These are phyloP conservation scores for Arthrocladium fulminans DNA, from an alignment of 2,329 filamentous ascomycete species.

Conservation along the genomic window DNA sequence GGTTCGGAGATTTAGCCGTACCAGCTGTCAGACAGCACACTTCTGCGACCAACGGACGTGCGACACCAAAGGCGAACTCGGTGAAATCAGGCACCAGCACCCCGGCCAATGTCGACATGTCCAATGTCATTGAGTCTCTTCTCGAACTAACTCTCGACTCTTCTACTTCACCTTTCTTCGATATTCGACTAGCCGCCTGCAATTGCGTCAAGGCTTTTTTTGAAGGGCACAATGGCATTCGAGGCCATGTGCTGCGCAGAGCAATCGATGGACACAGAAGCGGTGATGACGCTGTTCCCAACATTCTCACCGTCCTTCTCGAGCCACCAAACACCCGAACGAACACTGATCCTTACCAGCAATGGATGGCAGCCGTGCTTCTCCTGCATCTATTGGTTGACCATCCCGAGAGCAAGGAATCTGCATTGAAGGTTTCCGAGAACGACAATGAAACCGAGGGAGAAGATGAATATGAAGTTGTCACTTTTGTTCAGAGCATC, in stretches of 20 bases:
- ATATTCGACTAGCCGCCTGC: slow-evolving; percentile 74
- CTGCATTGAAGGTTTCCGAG: slow-evolving; percentile 75
- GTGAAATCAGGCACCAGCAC: slow-evolving; percentile 34
- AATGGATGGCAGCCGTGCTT: slow-evolving; percentile 82
- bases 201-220: slow-evolving; percentile 93
- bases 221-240: slow-evolving; percentile 68
- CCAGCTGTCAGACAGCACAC: slow-evolving; percentile 28
- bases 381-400: slow-evolving; percentile 79
- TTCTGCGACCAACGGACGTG: slow-evolving; percentile 28
- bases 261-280: slow-evolving; percentile 80
- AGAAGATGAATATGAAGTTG: slow-evolving; percentile 85
- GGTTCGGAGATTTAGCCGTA: slow-evolving; percentile 80
- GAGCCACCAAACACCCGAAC: slow-evolving; percentile 53
- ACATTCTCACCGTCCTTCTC: slow-evolving; percentile 76
- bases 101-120: slow-evolving; percentile 35
- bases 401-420: slow-evolving; percentile 65
- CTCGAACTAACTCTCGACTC: slow-evolving; percentile 71
- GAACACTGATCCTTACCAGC: slow-evolving; percentile 71
- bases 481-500: slow-evolving; percentile 85
- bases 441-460: slow-evolving; percentile 72
- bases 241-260: slow-evolving; percentile 73
- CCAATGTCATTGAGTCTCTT: slow-evolving; percentile 90
- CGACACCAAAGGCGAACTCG: slow-evolving; percentile 12
- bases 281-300: slow-evolving; percentile 72
- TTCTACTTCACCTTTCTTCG: slow-evolving; percentile 58